Conservation (phyloP, 352 stramenopile genomes). For the Phytopythium ostracodes region DNA sequence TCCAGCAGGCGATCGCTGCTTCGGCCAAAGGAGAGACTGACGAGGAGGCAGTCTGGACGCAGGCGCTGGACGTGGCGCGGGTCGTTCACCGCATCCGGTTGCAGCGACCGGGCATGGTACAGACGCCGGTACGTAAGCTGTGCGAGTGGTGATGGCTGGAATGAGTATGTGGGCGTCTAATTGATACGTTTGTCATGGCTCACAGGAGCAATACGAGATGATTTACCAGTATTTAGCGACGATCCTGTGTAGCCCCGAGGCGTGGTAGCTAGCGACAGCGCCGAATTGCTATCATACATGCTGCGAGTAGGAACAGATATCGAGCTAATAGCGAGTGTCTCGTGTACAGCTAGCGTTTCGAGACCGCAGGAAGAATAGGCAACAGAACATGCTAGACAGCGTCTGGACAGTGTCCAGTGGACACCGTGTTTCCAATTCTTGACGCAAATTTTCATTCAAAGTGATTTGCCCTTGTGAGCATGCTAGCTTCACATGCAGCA, state of each 20-base stretch:
- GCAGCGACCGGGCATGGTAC: constrained; percentile 79
- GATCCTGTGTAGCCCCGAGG: constrained; percentile 42
- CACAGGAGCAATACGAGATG: constrained; percentile 83
- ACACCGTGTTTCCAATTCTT: no score
- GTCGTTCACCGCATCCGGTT: constrained; percentile 62
- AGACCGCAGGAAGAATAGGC: neutral
- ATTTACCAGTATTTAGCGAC: constrained; percentile 79
- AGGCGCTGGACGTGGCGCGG: constrained; percentile 47
- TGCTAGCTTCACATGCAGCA: no score
- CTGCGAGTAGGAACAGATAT: neutral
- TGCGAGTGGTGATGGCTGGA: neutral
- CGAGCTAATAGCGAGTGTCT: neutral
- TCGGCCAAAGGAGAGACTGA: neutral
- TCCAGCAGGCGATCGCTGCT: constrained; percentile 25
- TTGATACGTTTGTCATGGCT: constrained; percentile 4
- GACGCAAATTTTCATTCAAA: no score
- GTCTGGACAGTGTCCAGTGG: no score
- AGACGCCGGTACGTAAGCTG: constrained; percentile 64
- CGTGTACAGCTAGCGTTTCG: neutral
- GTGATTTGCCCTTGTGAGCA: no score
- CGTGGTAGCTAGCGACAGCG: constrained; percentile 32
- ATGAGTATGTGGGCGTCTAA: neutral
- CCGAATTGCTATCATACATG: neutral
- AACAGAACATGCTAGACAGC: neutral
- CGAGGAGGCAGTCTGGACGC: constrained; percentile 24